Evolutionary conservation across 23 red algal genomes (phyloP), one percentile per base, ranked within the genome.

Genomic region (Rhodosorus marinus): DNA sequence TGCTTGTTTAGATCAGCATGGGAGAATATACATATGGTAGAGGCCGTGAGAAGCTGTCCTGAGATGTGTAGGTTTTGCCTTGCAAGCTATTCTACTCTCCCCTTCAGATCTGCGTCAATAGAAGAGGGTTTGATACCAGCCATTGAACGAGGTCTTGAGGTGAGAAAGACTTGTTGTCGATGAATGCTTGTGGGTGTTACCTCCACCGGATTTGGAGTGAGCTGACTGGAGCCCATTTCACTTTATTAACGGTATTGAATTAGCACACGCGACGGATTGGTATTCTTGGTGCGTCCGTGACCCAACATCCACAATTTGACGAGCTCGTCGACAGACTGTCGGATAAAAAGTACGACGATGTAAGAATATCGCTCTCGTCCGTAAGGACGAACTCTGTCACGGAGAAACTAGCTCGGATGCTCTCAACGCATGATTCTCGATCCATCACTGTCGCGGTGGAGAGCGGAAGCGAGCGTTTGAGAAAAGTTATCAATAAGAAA

Each of bases 401-500:
- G 5, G 47, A 69, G 38, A 31, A 4, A 14, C 47, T 69, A 15
- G 41, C 43, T 20, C 47, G 26, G 5, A 69, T 54, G 29, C 64
- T 69, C 35, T 49, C 58, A 49, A 28, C 6, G 7, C 49, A 40
- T 23, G 64, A 53, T 20, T 69, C 64, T 5, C 55, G 58, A 33
- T 69, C 64, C 5, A 53, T 69, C 31, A 69, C 64, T 8, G 48
- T 69, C 21, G 64, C 64, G 6, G 64, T 69, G 11, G 64, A 69
- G 48, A 46, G 32, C n/a, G 64, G 64, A 23, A 46, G 32, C 20
- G 21, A 50, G 3, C 64, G 64, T 0, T 20, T 69, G 0, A 25
- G 64, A 25, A 29, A 50, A 25, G 58, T 69, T 69, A 55, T 69
- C 47, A 69, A 69, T 53, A 69, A 69, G 64, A 69, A 69, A 40